These are phyloP conservation scores for Starmerella geochares DNA, from an alignment of 805 yeast species.

Conservation along the genomic window DNA sequence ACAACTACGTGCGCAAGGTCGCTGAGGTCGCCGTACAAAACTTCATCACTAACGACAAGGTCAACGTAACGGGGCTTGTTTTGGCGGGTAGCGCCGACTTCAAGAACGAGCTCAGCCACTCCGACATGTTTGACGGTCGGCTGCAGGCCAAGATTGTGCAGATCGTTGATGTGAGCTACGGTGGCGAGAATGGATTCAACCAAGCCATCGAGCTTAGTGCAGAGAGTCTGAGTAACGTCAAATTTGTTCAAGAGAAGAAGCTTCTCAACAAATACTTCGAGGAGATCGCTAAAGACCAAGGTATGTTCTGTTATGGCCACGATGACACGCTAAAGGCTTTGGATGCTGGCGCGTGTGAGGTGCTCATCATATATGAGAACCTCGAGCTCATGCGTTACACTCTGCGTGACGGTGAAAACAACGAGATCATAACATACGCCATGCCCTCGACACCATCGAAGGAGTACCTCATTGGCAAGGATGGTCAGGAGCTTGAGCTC, in stretches of 20 bases:
- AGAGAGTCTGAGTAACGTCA: slow-evolving; percentile 92
- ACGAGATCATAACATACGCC: slow-evolving; percentile 61
- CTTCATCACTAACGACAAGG: slow-evolving; percentile 90
- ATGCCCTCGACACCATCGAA: slow-evolving; percentile 65
- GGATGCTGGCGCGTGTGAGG: slow-evolving; percentile 93
- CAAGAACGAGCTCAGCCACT: slow-evolving; percentile 84
- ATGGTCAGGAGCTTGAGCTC: slow-evolving; percentile 88
- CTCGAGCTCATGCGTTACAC: slow-evolving; percentile 76
- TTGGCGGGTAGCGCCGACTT: slow-evolving; percentile 99
- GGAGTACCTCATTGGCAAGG: slow-evolving; percentile 67
- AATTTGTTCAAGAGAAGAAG: slow-evolving; percentile 97
- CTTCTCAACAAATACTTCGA: slow-evolving; percentile 85
- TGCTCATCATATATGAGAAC: slow-evolving; percentile 84
- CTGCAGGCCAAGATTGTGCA: slow-evolving; percentile 77
- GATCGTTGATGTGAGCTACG: slow-evolving; percentile 93
- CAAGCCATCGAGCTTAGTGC: slow-evolving; percentile 98
- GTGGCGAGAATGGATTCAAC: slow-evolving; percentile 99
- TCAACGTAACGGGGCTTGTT: slow-evolving; percentile 85
- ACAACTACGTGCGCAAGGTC: slow-evolving; percentile 94
- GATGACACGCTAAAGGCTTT: slow-evolving; percentile 93
- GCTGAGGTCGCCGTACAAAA: slow-evolving; percentile 97
- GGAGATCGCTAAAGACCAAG: slow-evolving; percentile 94
- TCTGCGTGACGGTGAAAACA: slow-evolving; percentile 72
- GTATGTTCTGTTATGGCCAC: slow-evolving; percentile 94
- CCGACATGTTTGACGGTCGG: slow-evolving; percentile 88